Conservation (phyloP, 441 rosid species). For the Arabidopsis lyrata region DNA sequence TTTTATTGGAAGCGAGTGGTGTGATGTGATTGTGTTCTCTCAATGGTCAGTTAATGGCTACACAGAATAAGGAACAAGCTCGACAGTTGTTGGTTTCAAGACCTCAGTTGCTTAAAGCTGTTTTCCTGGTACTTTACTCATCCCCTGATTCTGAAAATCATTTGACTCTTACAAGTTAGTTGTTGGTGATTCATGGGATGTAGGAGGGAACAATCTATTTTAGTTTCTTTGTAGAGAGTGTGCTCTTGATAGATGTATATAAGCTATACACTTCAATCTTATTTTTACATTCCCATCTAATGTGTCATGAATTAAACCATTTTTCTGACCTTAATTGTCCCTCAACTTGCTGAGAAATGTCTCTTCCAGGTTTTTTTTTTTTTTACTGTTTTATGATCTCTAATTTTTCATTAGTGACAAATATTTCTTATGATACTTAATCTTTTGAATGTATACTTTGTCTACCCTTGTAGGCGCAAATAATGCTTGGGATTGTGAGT, state of each 20-base stretch:
- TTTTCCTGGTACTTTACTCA: conserved; percentile 72
- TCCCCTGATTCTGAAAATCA: not conserved
- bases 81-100: conserved; percentile 75
- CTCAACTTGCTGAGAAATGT: not conserved
- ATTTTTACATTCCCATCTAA: not conserved
- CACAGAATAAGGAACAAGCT: conserved; percentile 75
- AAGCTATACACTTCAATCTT: not conserved
- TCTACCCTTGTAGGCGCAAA: conserved; percentile 69
- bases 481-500: conserved; percentile 87
- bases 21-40: conserved; percentile 39
- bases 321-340: not conserved
- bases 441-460: conserved; percentile 27
- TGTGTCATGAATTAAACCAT: not conserved
- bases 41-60: conserved; percentile 65
- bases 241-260: conserved; percentile 3
- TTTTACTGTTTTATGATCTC: conserved; percentile 12
- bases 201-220: conserved; percentile 17
- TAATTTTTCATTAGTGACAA: conserved; percentile 9
- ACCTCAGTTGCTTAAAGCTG: conserved; percentile 85
- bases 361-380: not conserved
- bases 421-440: conserved; percentile 5
- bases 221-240: conserved; percentile 1
- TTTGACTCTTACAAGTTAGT: conserved; percentile 3
- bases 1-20: conserved; percentile 3
- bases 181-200: conserved; percentile 11